Evolutionary conservation across 73 alveolate species (phyloP), one percentile per base, ranked within the genome.

Genomic region (Stentor roeselii): DNA sequence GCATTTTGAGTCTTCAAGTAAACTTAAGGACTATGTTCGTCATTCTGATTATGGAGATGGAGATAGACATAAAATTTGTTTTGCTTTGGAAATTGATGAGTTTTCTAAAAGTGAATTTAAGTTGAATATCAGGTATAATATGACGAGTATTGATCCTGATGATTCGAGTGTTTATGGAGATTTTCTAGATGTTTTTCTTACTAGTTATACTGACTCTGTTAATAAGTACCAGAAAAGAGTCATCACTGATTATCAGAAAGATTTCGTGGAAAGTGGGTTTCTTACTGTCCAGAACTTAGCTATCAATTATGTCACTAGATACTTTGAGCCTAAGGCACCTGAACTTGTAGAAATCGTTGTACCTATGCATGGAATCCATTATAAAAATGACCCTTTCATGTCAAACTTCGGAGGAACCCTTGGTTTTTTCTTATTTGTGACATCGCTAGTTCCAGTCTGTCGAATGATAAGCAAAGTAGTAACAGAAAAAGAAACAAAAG

Each of bases 401-500:
- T 32, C 37, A 30, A 67, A 67, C 2, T 67, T 67, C 37, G 80
- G 42, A 30, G 80, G 80, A 1, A 67, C 67, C 0, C 67, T 76
- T 0, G 75, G 87, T 21, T 84, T 84, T 58, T 84, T 39, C 60
- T 58, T 78, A 38, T 59, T 82, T 2, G 39, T 82, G 15, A 39
- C 88, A 0, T 76, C 60, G 2, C 74, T 76, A 27, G 84, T 76
- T 1, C 84, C 84, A 1, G 60, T 39, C 21, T 37, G 60, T 14
- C 32, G 84, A 40, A 32, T 76, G 60, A 37, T 76, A 76, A 39
- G 31, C 34, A 76, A 76, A 2, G 27, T 88, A 0, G 60, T 85
- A 1, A 76, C 78, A 37, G 99, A 97, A 89, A 96, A 96, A 80
- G 99, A 95, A 89, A 82, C 96, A n/a, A 96, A 91, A 84, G 97